phyloP scores from a whole-genome alignment of 768 basidiomycete species.

The Tephrocybe sp. region DNA sequence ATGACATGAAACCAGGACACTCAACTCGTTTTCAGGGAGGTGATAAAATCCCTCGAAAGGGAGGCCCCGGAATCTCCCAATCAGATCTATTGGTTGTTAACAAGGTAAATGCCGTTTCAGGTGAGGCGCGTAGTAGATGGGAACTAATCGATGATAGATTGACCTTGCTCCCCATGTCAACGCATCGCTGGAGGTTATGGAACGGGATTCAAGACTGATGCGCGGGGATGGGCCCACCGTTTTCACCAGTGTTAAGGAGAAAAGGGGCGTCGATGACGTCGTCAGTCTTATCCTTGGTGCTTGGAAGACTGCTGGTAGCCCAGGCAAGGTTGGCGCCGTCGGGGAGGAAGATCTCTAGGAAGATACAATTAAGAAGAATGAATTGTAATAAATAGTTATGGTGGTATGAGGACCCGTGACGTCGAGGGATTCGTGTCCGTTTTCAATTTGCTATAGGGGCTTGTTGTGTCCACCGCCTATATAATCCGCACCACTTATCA shows the following conservation, averaged over 20 bases:
- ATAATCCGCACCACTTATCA: too few species aligned
- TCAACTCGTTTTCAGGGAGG: slow-evolving; percentile 59
- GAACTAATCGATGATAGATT: slow-evolving; percentile 53
- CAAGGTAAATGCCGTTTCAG: slow-evolving; percentile 56
- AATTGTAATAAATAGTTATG: neutral
- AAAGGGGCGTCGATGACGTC: slow-evolving; percentile 78
- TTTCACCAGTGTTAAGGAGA: slow-evolving; percentile 81
- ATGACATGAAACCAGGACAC: neutral
- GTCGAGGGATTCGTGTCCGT: too few species aligned
- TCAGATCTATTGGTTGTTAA: slow-evolving; percentile 94
- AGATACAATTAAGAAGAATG: neutral
- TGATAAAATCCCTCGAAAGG: slow-evolving; percentile 98
- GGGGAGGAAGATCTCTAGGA: slow-evolving; percentile 28
- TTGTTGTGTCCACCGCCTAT: too few species aligned
- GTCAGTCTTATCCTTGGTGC: slow-evolving; percentile 79
- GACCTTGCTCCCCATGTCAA: slow-evolving; percentile 92
- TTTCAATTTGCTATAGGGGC: too few species aligned
- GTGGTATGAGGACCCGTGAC: neutral
- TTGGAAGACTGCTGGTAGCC: slow-evolving; percentile 82
- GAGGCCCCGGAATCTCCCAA: slow-evolving; percentile 95
- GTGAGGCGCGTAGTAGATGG: neutral
- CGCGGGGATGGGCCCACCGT: slow-evolving; percentile 91
- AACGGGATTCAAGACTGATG: slow-evolving; percentile 89
- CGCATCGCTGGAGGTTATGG: slow-evolving; percentile 94
- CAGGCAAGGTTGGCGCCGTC: slow-evolving; percentile 55